Conservation (phyloP, 169 alveolate genomes). For the Plasmodium ovale region DNA sequence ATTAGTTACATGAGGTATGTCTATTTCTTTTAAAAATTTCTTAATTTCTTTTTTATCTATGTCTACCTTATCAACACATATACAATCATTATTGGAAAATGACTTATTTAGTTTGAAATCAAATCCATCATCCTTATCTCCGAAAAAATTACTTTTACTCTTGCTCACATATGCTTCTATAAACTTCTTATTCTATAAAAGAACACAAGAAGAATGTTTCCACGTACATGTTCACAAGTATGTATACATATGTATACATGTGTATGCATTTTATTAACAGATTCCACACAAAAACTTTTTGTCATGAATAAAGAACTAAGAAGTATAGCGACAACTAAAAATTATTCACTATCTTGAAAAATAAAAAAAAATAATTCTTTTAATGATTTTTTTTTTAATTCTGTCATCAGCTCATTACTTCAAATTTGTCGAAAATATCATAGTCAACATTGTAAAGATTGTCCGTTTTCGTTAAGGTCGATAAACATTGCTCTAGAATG, state of each 20-base stretch:
- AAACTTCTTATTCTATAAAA: conserved; percentile 54
- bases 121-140: conserved; percentile 15
- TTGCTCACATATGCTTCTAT: conserved; percentile 75
- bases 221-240: neutral
- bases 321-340: neutral
- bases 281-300: neutral
- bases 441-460: conserved; percentile 69
- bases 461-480: conserved; percentile 66
- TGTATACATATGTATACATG: neutral
- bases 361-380: neutral
- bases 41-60: conserved; percentile 63
- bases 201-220: neutral
- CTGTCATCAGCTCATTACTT: conserved; percentile 11
- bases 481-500: conserved; percentile 56
- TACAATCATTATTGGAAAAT: conserved; percentile 33
- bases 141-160: conserved; percentile 24
- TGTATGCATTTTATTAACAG: neutral
- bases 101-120: conserved; percentile 31
- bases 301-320: neutral
- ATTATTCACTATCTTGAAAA: neutral
- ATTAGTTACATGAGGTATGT: conserved; percentile 37
- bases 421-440: conserved; percentile 64
- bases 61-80: conserved; percentile 56
- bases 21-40: conserved; percentile 49
- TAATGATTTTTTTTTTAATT: neutral